Evolutionary conservation across 202 grass and related monocot species (phyloP), one percentile per base, ranked within the genome.

Genomic region (Schoenoplectus triqueter): DNA sequence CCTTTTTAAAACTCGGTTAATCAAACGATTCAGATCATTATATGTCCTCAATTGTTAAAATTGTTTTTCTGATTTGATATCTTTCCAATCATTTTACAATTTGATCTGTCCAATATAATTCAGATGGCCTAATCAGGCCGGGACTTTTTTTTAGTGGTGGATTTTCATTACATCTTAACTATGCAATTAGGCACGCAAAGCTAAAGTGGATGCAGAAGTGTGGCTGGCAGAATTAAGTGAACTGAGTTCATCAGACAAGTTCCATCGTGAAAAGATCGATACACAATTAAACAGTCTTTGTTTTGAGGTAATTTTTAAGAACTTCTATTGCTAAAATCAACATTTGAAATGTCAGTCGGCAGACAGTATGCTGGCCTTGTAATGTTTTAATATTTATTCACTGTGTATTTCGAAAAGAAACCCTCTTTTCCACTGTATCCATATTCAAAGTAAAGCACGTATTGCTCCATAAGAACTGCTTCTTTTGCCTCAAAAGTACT

Each of bases 211-310:
- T 83, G 81, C 81, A 10, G 81, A 83, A 64, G 63, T 69, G 47
- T 83, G 81, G 81, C 81, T 83, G 21, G 47, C 81, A 83, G 81
- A 70, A 45, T 64, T 83, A 57, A 83, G 64, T 52, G 81, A 83
- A 69, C 81, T 83, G 11, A 83, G 64, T 83, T 83, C 81, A 69
- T 83, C 81, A 15, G 81, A 83, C 47, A 83, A 83, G 66, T 69
- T 47, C 7, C 64, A 6, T 41, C 81, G 81, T 3, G 81, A 83
- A 56, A 83, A 83, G 66, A 83, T 83, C 2, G 81, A 83, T 83
- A 40, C 81, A 8, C 64, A 83, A 83, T 54, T 83, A 17, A 83
- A 83, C 7, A 13, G 64, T 41, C 62, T 83, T 39, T 69, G 18
- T 83, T 83, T 83, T 69, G 65, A 70, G 64, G 81, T 83, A 83